A percentile compares a stretch with the other conserved stretches of the same genome.
phyloP scores from a whole-genome alignment of 306 rosid genomes.

The Vigna nakashimae region DNA sequence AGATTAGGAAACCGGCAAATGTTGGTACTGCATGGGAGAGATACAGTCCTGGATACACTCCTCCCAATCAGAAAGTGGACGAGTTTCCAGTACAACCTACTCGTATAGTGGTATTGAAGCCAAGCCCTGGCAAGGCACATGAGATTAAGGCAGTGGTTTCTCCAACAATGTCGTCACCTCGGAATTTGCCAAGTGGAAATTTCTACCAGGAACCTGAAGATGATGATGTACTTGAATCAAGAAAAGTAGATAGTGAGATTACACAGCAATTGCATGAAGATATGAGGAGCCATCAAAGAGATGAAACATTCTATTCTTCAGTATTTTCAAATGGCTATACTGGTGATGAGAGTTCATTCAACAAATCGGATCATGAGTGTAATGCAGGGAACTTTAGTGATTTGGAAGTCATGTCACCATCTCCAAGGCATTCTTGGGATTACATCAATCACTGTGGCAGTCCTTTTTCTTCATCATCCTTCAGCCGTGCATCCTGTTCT shows the following conservation, averaged over 20 bases:
- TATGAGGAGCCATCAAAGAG: slow-evolving; percentile 66
- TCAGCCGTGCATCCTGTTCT: slow-evolving; percentile 85
- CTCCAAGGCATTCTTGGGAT: slow-evolving; percentile 94
- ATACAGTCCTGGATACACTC: slow-evolving; percentile 53
- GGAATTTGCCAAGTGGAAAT: slow-evolving; percentile 55
- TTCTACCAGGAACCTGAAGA: slow-evolving; percentile 62
- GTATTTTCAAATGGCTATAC: slow-evolving; percentile 86
- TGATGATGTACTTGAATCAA: slow-evolving; percentile 65
- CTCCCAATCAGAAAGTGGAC: slow-evolving; percentile 60
- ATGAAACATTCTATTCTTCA: slow-evolving; percentile 76
- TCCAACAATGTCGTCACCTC: slow-evolving; percentile 70
- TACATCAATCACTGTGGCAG: slow-evolving; percentile 71
- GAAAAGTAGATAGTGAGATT: slow-evolving; percentile 63
- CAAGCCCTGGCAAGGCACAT: slow-evolving; percentile 72
- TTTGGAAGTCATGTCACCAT: slow-evolving; percentile 85
- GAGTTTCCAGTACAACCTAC: slow-evolving; percentile 81
- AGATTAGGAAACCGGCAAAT: slow-evolving; percentile 56
- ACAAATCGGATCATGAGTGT: slow-evolving; percentile 80
- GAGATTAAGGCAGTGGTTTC: slow-evolving; percentile 68
- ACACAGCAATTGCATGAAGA: slow-evolving; percentile 63
- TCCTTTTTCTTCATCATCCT: slow-evolving; percentile 86
- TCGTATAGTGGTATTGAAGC: slow-evolving; percentile 95
- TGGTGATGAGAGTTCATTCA: slow-evolving; percentile 95
- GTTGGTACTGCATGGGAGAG: slow-evolving; percentile 59
- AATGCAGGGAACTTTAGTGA: slow-evolving; percentile 78